Percentiles rank a stretch among this genome's conserved stretches.
phyloP scores from a whole-genome alignment of 1,139 yeast genomes.

The Sugiyamaella novakii region DNA sequence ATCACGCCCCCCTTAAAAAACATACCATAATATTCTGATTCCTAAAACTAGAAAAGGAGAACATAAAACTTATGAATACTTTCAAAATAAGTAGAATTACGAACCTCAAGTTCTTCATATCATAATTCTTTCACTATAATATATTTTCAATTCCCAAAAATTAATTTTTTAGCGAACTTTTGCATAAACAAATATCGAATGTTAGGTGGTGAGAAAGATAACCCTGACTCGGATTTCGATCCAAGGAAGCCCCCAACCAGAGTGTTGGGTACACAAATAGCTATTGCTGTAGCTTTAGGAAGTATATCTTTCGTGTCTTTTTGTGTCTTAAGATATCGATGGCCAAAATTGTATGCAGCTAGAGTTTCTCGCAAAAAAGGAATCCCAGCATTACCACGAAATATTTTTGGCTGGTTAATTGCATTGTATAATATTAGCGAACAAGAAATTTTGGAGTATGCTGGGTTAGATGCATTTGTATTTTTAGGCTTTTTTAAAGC shows the following conservation, averaged over 20 bases:
- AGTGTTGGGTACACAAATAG: slow-evolving; percentile 38
- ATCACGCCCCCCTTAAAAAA: no score
- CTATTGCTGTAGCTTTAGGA: slow-evolving; percentile 66
- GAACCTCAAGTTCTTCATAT: no score
- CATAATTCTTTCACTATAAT: no score
- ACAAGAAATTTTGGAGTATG: slow-evolving; percentile 76
- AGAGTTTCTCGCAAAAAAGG: slow-evolving; percentile 44
- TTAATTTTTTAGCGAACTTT: no score
- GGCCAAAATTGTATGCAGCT: slow-evolving; percentile 74
- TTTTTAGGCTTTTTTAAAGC: slow-evolving; percentile 77
- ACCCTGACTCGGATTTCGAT: slow-evolving; percentile 22
- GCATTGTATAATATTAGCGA: slow-evolving; percentile 67
- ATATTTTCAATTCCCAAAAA: no score
- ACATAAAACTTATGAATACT: no score
- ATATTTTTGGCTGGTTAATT: slow-evolving; percentile 79
- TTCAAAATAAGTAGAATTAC: no score
- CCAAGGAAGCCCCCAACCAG: slow-evolving; percentile 27
- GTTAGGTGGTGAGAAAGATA: slow-evolving; percentile 2
- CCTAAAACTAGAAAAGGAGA: no score
- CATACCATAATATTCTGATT: slow-evolving; percentile 4
- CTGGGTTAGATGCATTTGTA: slow-evolving; percentile 93
- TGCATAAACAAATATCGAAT: background rate
- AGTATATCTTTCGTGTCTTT: slow-evolving; percentile 63
- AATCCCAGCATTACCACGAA: slow-evolving; percentile 48
- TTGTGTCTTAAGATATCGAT: slow-evolving; percentile 61